Conservation (phyloP, 306 rosid species). For the Cajanus cajan region DNA sequence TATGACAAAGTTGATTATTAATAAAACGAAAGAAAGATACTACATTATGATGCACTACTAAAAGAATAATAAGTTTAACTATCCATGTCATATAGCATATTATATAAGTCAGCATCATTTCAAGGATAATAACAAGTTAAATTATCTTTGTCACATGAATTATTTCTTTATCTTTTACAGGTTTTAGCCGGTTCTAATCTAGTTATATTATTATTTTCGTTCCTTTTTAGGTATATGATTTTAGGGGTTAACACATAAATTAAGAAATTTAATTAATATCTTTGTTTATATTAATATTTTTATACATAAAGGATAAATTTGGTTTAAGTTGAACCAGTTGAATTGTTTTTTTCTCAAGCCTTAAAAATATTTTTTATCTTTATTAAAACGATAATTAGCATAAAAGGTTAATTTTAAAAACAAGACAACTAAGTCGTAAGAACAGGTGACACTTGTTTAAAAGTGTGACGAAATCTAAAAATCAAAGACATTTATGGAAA, state of each 20-base stretch:
- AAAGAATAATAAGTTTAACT: not conserved
- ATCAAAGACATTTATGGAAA: not conserved
- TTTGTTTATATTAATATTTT: not conserved
- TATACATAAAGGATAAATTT: not conserved
- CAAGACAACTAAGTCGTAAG: not conserved
- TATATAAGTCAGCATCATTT: not conserved
- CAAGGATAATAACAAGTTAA: not conserved
- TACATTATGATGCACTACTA: not conserved
- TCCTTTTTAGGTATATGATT: not conserved
- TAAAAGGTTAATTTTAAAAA: not conserved
- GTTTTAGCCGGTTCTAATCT: not conserved
- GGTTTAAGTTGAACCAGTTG: not conserved
- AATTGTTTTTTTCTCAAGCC: not conserved
- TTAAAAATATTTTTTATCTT: not conserved
- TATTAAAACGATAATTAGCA: not conserved
- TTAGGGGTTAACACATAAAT: not conserved
- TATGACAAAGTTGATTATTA: not conserved
- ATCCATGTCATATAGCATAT: not conserved
- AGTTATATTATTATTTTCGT: not conserved
- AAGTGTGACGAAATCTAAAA: not conserved
- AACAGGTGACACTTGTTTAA: not conserved
- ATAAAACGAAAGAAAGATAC: not conserved
- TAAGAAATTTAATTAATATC: not conserved
- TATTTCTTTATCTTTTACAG: not conserved
- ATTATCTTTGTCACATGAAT: not conserved